Percentiles rank a stretch among this genome's conserved stretches.
Evolutionary conservation across 73 alveolate genomes (phyloP).

Genomic region (Effrenium voratum): DNA sequence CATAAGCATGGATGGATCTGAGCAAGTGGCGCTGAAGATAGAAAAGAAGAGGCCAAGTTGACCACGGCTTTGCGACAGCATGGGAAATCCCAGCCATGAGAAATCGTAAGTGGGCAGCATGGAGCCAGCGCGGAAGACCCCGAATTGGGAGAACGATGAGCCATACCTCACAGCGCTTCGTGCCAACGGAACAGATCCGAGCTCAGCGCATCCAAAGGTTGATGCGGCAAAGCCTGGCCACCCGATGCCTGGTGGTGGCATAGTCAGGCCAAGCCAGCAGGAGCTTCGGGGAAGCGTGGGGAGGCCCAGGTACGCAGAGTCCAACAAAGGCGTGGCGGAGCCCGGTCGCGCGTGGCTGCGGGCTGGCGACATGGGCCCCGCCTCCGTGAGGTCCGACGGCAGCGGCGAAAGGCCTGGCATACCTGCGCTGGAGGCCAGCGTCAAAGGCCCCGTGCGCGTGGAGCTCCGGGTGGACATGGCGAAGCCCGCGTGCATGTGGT

Average conservation of each 20-base stretch:
- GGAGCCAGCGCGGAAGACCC: constrained; percentile 9
- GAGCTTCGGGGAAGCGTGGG: constrained; percentile 23
- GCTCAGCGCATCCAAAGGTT: not conserved
- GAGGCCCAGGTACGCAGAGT: constrained; percentile 30
- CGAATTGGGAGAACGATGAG: constrained; percentile 1
- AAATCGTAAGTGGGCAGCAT: not conserved
- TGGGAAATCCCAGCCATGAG: not conserved
- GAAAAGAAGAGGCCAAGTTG: not conserved
- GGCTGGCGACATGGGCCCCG: not conserved
- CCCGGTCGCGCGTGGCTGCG: not conserved
- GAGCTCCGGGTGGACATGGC: not conserved
- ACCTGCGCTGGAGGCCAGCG: not conserved
- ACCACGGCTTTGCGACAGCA: not conserved
- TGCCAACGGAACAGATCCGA: not conserved
- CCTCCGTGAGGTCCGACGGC: not conserved
- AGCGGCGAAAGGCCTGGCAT: not conserved
- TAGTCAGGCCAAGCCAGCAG: constrained; percentile 9
- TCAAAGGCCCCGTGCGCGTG: not conserved
- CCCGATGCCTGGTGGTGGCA: not conserved
- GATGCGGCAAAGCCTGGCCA: not conserved
- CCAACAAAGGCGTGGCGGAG: not conserved
- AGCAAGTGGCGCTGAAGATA: not conserved
- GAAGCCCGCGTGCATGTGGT: not conserved
- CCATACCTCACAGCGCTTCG: not conserved
- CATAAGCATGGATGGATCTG: not conserved